These are phyloP conservation scores for Euclidium syriacum DNA, from an alignment of 345 rosid species.

Conservation along the genomic window DNA sequence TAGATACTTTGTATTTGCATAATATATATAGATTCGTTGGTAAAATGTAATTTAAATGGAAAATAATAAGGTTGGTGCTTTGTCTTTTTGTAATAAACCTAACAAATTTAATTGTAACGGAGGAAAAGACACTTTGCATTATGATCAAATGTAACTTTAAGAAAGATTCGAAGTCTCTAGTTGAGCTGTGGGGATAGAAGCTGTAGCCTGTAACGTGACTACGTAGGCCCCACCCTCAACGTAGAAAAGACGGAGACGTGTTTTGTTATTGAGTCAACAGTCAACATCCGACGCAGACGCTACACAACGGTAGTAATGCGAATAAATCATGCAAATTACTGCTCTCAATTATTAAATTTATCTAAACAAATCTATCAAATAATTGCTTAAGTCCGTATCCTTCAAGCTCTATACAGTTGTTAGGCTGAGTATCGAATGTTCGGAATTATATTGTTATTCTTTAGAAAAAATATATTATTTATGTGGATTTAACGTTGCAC, in stretches of 20 bases:
- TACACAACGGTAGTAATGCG: not conserved
- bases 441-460: not conserved
- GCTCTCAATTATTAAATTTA: not conserved
- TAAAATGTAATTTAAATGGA: not conserved
- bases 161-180: conserved; percentile 29
- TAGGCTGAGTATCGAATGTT: conserved; percentile 2
- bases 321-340: not conserved
- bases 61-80: conserved; percentile 20
- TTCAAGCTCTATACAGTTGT: not conserved
- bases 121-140: conserved; percentile 27
- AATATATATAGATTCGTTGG: conserved; percentile 14
- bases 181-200: conserved; percentile 27
- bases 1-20: not conserved
- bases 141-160: conserved; percentile 27
- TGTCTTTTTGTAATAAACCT: conserved; percentile 27
- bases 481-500: not conserved
- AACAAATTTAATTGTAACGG: conserved; percentile 18
- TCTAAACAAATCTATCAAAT: not conserved
- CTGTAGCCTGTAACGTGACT: conserved; percentile 18
- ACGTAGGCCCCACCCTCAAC: conserved; percentile 11
- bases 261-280: conserved; percentile 19
- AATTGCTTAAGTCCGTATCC: not conserved
- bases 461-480: not conserved
- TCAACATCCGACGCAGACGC: conserved; percentile 26
- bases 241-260: conserved; percentile 22